Percentiles rank a stretch among this genome's conserved stretches.
phyloP scores from a whole-genome alignment of 1,284 basidiomycete genomes.

The Sparassis latifolia region DNA sequence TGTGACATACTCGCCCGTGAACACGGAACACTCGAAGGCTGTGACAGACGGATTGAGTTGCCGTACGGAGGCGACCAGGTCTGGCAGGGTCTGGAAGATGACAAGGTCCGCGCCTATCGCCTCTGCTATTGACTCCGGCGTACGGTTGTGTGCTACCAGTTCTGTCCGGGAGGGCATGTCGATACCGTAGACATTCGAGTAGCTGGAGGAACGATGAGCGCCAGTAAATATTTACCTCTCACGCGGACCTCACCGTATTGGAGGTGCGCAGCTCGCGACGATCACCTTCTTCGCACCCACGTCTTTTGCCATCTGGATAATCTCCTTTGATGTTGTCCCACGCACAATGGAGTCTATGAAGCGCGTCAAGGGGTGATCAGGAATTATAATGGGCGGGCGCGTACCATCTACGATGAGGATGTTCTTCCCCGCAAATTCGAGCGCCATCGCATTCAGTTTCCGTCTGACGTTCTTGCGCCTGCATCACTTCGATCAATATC shows the following conservation, averaged over 20 bases:
- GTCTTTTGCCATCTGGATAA: conserved; percentile 99
- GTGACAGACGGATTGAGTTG: conserved; percentile 80
- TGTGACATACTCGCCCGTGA: conserved; percentile 95
- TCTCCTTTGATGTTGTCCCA: conserved; percentile 98
- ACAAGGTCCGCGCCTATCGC: conserved; percentile 95
- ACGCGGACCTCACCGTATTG: conserved; percentile 63
- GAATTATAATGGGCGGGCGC: conserved; percentile 13
- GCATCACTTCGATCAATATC: neutral
- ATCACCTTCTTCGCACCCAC: conserved; percentile 98
- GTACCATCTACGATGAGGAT: conserved; percentile 94
- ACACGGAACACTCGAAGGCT: conserved; percentile 95
- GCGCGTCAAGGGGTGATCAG: conserved; percentile 1
- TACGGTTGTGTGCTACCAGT: conserved; percentile 86
- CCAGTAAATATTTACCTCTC: neutral
- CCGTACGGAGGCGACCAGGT: conserved; percentile 84
- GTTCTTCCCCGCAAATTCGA: conserved; percentile 91
- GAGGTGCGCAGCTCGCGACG: conserved; percentile 95
- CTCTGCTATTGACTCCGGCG: conserved; percentile 70
- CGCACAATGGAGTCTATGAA: conserved; percentile 91
- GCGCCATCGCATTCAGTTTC: conserved; percentile 99
- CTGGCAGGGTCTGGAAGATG: conserved; percentile 94
- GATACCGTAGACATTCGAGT: conserved; percentile 97
- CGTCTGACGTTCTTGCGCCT: conserved; percentile 93
- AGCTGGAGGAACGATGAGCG: conserved; percentile 33
- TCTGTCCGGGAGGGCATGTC: conserved; percentile 97